Evolutionary conservation across 495 filamentous ascomycete genomes (phyloP), one percentile per base, ranked within the genome.

Genomic region (Penicillium argentinense): DNA sequence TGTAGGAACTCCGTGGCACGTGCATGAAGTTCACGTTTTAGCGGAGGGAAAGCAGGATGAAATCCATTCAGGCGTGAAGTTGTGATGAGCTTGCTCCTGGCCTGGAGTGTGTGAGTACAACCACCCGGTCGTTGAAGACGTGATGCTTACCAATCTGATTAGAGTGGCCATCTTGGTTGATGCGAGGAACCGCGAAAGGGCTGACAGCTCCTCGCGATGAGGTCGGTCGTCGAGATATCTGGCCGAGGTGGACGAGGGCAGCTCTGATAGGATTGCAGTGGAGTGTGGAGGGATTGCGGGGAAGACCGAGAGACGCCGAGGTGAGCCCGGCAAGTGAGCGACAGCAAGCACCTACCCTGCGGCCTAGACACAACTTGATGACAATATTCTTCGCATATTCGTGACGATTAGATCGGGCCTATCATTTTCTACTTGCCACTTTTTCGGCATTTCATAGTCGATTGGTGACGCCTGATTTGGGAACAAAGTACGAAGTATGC

Each of bases 1-100:
- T 55, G 51, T 17, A 59, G 47, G n/a, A 40, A 59, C 16, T 52
- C 51, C 8, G 47, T 55, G 8, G 51, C 56, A 7, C 56, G 51
- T 9, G 51, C 41, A 33, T 59, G 47, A 16, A 53, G 5, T 2
- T 8, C 3, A 21, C 33, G 33, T 18, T 16, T 7, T 9, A 21
- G 21, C 3, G 1, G 16, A 4, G 33, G 14, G 8, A 2, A 9
- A 36, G 9, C 7, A 4, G 17, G n/a, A 6, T 9, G 7, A 12
- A 36, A 21, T 3, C 17, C 21, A 4, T 9, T 5, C 9, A 18
- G 5, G 11, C 21, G 16, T 3, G 12, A 9, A 9, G 14, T 11
- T 9, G 4, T 18, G 16, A 36, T 4, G 7, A 8, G 6, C 1
- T 19, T 36, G 9, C 33, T 36, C n/a, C 33, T 36, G 33, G 14